Evolutionary conservation across 257 asterid genomes (phyloP), one percentile per base, ranked within the genome.

Genomic region (Solanum chilense): DNA sequence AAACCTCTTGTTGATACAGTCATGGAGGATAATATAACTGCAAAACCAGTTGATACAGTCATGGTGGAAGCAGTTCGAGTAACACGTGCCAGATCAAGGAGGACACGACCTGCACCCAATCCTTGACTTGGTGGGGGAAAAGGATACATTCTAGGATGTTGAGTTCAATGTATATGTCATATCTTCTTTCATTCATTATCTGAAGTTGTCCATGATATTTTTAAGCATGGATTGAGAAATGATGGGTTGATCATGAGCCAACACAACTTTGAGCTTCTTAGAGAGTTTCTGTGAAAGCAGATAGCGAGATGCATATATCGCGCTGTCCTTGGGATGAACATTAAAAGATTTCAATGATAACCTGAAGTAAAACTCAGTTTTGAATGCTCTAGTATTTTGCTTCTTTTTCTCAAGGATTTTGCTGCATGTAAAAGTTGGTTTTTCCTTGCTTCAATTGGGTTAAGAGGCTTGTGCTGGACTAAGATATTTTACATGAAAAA

Each of bases 51-150:
- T 33, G 87, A 87, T 16, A 70, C 75, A 44, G 84, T 70, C 56
- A 82, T 70, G 87, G 87, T 56, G 47, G 87, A 70, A 25, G 56
- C 68, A n/a, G 83, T 52, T 56, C 87, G 85, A 16, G 84, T 87
- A 25, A 87, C 89, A 68, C 84, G 89, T 82, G 87, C 68, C 52
- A 87, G 87, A 74, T 83, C 86, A 13, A 87, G 87, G 87, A 87
- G 60, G 85, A 83, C 25, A 21, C 42, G 69, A 13, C 27, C 83
- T 68, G 89, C 89, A 42, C n/a, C 84, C 68, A 74, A 71, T 74
- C 56, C 52, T 60, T 78, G 81, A 85, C 81, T 83, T 52, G 71
- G 85, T 82, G 35, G 86, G 86, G 23, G 58, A 60, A 84, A 83
- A 52, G n/a, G 62, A 87, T 42, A 70, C 25, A 9, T 83, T 37